Conservation (phyloP, 305 asterid genomes). For the Fraxinus greggii region DNA sequence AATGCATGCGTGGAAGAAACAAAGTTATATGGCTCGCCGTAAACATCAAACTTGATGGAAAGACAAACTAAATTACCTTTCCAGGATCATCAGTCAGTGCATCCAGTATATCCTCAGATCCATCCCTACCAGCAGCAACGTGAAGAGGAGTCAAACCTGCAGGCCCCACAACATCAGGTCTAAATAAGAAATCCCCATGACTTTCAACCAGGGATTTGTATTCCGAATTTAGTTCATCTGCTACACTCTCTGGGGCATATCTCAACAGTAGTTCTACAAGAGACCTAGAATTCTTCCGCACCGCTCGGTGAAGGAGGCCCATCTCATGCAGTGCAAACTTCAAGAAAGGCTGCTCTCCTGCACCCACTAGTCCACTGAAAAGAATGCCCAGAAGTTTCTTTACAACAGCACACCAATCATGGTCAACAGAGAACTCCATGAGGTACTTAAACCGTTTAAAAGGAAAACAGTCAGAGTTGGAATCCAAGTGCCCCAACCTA, state of each 20-base stretch:
- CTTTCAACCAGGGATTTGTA: slow-evolving; percentile 33
- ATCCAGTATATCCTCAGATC: slow-evolving; percentile 64
- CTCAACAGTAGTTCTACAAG: slow-evolving; percentile 63
- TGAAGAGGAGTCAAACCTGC: slow-evolving; percentile 85
- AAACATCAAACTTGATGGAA: neutral
- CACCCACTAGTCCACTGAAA: slow-evolving; percentile 50
- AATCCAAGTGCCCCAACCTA: slow-evolving; percentile 39
- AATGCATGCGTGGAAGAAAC: neutral
- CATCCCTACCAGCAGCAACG: slow-evolving; percentile 75
- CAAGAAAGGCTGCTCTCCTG: slow-evolving; percentile 45
- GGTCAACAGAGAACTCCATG: slow-evolving; percentile 63
- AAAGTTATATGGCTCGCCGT: neutral
- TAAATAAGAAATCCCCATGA: slow-evolving; percentile 45
- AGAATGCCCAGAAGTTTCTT: slow-evolving; percentile 58
- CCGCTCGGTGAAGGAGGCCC: slow-evolving; percentile 75
- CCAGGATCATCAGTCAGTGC: slow-evolving; percentile 75
- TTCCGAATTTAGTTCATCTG: slow-evolving; percentile 47
- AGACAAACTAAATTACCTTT: slow-evolving; percentile 39
- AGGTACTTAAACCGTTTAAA: slow-evolving; percentile 65
- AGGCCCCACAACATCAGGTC: slow-evolving; percentile 66
- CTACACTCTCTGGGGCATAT: slow-evolving; percentile 51
- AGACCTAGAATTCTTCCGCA: slow-evolving; percentile 60
- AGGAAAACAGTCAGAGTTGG: slow-evolving; percentile 37
- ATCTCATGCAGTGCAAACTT: slow-evolving; percentile 53
- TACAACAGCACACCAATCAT: slow-evolving; percentile 68